Evolutionary conservation across 305 asterid species (phyloP), one percentile per base, ranked within the genome.

Genomic region (Andrographis paniculata): DNA sequence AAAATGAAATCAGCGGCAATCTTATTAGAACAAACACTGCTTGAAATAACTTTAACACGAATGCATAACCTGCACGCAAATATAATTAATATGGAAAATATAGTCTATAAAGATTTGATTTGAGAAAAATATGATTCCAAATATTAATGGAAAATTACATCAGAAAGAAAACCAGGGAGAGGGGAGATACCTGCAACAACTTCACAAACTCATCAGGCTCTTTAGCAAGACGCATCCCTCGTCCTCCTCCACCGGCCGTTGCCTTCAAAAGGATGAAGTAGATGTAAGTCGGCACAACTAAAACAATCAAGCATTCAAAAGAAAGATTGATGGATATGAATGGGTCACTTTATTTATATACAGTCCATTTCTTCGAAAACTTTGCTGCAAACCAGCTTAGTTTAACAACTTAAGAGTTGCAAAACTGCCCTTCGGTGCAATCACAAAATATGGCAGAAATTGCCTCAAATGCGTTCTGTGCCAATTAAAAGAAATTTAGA

Each of bases 201-300:
- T 91, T 91, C 53, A 91, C 94, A 69, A 87, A 91, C 78, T 91
- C 99, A 10, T 69, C 81, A 61, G 82, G 95, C 69, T 77, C 94
- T 64, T 83, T 91, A 42, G 99, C 96, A 44, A 91, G 94, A 50
- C 96, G 99, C 99, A 91, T 91, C 65, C 99, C 99, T 72, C 99
- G 96, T 50, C 99, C 99, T 62, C 99, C 99, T 22, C 99, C 99
- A 65, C 99, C 99, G 48, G 99, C 96, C 18, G 99, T 91, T 59
- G 99, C 99, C 99, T 91, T 66, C 65, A 73, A 53, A 67, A 66
- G 48, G 33, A 42, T 21, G 48, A 62, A 40, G 27, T 22, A 45
- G 50, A 45, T 50, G 54, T 23, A 64, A 62, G 53, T 55, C 46
- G 68, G 30, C 33, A 47, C 14, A 48, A 51, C 41, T 46, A 20